Evolutionary conservation across 2,329 filamentous ascomycete genomes (phyloP).

Genomic region (Cladosporium sp.): DNA sequence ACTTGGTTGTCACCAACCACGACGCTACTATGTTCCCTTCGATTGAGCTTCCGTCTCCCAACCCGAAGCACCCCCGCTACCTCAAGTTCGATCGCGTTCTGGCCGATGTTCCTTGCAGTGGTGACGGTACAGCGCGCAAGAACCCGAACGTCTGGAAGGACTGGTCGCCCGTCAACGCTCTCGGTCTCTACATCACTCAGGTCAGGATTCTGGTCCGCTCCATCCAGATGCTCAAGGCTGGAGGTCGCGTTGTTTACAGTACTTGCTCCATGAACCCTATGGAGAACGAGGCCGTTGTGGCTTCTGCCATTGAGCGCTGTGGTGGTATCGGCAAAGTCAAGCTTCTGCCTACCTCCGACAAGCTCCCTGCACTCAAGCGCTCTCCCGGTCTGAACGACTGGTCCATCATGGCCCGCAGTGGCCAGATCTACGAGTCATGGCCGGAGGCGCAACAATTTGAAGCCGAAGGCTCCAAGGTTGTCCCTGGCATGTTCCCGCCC

Average conservation of each 20-base stretch:
- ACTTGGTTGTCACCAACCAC: constrained; percentile 95
- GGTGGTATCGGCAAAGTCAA: constrained; percentile 77
- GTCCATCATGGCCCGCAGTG: constrained; percentile 86
- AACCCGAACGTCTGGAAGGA: constrained; percentile 93
- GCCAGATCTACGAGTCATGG: constrained; percentile 75
- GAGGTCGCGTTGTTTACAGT: constrained; percentile 92
- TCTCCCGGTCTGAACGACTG: constrained; percentile 72
- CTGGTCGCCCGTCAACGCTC: constrained; percentile 81
- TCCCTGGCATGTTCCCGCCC: constrained; percentile 78
- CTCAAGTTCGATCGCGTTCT: constrained; percentile 96
- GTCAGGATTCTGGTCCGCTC: constrained; percentile 85
- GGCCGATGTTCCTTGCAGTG: constrained; percentile 94
- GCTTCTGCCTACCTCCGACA: constrained; percentile 75
- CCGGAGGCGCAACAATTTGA: constrained; percentile 56
- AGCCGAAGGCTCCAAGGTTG: constrained; percentile 61
- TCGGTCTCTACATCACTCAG: constrained; percentile 84
- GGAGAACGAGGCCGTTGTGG: constrained; percentile 90
- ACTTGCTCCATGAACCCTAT: constrained; percentile 99
- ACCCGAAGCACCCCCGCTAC: constrained; percentile 55
- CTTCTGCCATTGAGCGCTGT: constrained; percentile 82
- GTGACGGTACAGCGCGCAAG: constrained; percentile 90
- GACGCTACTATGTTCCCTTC: constrained; percentile 94
- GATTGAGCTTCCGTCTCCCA: constrained; percentile 70
- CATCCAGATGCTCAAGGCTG: constrained; percentile 91
- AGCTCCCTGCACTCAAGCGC: constrained; percentile 72